Evolutionary conservation across 1,284 basidiomycete genomes (phyloP).

Genomic region (Macrocybe sp.): DNA sequence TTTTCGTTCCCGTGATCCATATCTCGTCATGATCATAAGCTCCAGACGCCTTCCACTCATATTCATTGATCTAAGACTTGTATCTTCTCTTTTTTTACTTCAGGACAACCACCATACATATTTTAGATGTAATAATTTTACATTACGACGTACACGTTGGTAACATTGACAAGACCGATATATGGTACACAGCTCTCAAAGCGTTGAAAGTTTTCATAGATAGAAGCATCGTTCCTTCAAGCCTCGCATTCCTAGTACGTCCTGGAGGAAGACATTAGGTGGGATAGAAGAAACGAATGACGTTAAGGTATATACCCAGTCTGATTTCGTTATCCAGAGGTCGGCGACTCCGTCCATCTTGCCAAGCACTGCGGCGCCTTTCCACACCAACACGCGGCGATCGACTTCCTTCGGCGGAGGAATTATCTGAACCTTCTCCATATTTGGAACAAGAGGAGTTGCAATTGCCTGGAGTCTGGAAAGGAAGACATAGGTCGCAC

Average conservation of each 20-base stretch:
- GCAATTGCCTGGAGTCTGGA: conserved; percentile 77
- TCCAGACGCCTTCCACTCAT: no score
- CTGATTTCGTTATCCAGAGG: conserved; percentile 81
- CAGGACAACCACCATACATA: no score
- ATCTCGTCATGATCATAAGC: no score
- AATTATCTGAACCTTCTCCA: conserved; percentile 85
- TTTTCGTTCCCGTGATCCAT: no score
- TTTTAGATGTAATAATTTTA: no score
- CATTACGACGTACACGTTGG: no score
- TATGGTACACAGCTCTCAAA: neutral
- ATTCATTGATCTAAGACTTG: no score
- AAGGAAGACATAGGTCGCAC: conserved; percentile 1
- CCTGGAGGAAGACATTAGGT: conserved; percentile 36
- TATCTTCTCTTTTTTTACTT: no score
- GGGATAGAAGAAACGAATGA: conserved; percentile 1
- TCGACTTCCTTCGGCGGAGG: conserved; percentile 93
- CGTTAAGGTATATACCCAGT: conserved; percentile 64
- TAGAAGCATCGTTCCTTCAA: conserved; percentile 79
- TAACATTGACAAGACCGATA: no score
- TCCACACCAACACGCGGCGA: conserved; percentile 88
- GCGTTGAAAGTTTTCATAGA: conserved; percentile 30
- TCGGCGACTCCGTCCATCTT: conserved; percentile 89
- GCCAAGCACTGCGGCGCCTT: conserved; percentile 90
- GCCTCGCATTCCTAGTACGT: conserved; percentile 72
- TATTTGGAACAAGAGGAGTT: conserved; percentile 72